Evolutionary conservation across 1,139 yeast genomes (phyloP), one percentile per base, ranked within the genome.

Genomic region (Candida pseudoviswanathii): DNA sequence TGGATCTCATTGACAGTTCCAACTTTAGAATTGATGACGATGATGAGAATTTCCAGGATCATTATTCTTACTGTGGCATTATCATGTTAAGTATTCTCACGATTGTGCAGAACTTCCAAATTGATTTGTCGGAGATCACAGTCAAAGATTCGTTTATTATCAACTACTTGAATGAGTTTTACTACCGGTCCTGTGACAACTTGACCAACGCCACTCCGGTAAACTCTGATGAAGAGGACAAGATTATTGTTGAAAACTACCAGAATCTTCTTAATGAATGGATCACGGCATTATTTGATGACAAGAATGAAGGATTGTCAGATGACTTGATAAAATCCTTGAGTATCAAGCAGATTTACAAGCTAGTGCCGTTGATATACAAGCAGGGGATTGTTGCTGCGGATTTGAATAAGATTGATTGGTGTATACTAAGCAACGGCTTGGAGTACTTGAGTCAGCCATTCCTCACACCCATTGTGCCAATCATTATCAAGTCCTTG

Each of bases 241-340:
- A 54, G 9, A 66, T 66, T 3, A 71, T 73, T 11, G 60, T 68
- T 2, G 54, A 62, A 27, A 74, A 74, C 52, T 75, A 71, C 56
- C 71, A 75, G 44, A 81, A 74, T 37, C 72, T 86, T 9, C 67
- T 89, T 31, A 82, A 81, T 44, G 87, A 83, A 39, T 92, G 98
- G 98, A 79, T 89, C 41, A 73, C 80, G 40, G 94, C 95, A 1
- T 66, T 92, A 43, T 91, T 89, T 67, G 92, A 89, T 52, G 79
- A 73, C 50, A 63, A 65, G 44, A 82, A 89, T 41, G 95, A 91
- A 48, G 96, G 97, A 2, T 81, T 92, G 40, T 84, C 96, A 0
- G 97, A 92, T 64, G 92, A 87, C 33, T 70, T 91, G 49, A 82
- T 91, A 61, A 81, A 84, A 56, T 73, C 84, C 4, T 81, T 89